These are phyloP conservation scores for Mycotypha africana DNA, from an alignment of 371 early-diverging fungal species.

Conservation along the genomic window DNA sequence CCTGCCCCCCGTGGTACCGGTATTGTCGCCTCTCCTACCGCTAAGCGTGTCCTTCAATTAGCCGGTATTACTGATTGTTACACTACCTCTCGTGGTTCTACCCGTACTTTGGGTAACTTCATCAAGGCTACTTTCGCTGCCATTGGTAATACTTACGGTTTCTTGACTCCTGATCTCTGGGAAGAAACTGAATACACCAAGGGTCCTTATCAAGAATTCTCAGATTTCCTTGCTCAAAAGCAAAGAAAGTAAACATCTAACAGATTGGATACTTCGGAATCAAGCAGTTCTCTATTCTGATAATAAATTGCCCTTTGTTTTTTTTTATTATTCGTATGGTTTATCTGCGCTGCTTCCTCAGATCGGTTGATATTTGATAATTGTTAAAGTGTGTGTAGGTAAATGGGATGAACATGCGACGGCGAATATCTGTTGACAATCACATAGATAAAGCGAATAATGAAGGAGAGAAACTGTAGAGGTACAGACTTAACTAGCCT, in stretches of 20 bases:
- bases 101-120: conserved; percentile 94
- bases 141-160: conserved; percentile 95
- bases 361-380: no score
- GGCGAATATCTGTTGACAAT: no score
- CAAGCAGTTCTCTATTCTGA: not conserved
- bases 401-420: no score
- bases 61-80: conserved; percentile 99
- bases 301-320: not conserved
- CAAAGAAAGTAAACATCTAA: conserved; percentile 28
- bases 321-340: not conserved
- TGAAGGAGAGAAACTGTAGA: no score
- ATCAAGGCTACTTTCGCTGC: conserved; percentile 99
- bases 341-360: no score
- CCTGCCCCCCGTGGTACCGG: conserved; percentile 99
- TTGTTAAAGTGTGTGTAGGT: no score
- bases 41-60: conserved; percentile 96
- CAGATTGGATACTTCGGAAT: not conserved
- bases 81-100: conserved; percentile 91
- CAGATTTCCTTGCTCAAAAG: conserved; percentile 77
- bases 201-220: conserved; percentile 90
- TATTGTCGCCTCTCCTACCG: conserved; percentile 93
- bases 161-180: conserved; percentile 98
- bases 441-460: no score
- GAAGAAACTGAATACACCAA: conserved; percentile 78
- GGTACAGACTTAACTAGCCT: no score